phyloP scores from a whole-genome alignment of 106 monocot genomes.

The Agapanthus africanus region DNA sequence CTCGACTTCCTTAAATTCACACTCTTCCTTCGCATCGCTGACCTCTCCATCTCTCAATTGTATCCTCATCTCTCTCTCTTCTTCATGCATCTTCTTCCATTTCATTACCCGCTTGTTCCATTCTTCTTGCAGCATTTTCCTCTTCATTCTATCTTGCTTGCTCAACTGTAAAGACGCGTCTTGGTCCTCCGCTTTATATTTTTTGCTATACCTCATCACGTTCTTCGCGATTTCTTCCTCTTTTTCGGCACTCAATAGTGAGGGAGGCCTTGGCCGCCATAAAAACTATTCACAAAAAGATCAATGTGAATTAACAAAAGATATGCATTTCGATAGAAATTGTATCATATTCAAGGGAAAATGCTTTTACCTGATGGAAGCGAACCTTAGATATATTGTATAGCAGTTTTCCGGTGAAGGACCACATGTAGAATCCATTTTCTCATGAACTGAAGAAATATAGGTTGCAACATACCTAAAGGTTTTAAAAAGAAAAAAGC shows the following conservation, averaged over 20 bases:
- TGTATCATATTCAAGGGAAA: too few species aligned
- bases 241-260: slow-evolving; percentile 61
- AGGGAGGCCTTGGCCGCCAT: slow-evolving; percentile 83
- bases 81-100: slow-evolving; percentile 73
- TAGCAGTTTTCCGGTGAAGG: slow-evolving; percentile 28
- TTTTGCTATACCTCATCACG: slow-evolving; percentile 90
- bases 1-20: slow-evolving; percentile 86
- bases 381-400: slow-evolving; percentile 71
- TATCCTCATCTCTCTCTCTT: slow-evolving; percentile 46
- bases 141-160: slow-evolving; percentile 84
- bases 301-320: too few species aligned
- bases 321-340: too few species aligned
- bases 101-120: slow-evolving; percentile 63
- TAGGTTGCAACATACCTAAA: slow-evolving; percentile 65
- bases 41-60: slow-evolving; percentile 69
- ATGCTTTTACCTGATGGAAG: slow-evolving; percentile 60
- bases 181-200: slow-evolving; percentile 86
- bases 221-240: slow-evolving; percentile 81
- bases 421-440: slow-evolving; percentile 22
- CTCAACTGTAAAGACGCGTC: slow-evolving; percentile 68
- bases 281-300: slow-evolving; percentile 51
- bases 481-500: too few species aligned
- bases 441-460: slow-evolving; percentile 65
- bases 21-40: slow-evolving; percentile 85
- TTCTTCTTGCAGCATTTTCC: slow-evolving; percentile 64